These are phyloP conservation scores for Neurospora tetraspora DNA, from an alignment of 495 filamentous ascomycete species.

Conservation along the genomic window DNA sequence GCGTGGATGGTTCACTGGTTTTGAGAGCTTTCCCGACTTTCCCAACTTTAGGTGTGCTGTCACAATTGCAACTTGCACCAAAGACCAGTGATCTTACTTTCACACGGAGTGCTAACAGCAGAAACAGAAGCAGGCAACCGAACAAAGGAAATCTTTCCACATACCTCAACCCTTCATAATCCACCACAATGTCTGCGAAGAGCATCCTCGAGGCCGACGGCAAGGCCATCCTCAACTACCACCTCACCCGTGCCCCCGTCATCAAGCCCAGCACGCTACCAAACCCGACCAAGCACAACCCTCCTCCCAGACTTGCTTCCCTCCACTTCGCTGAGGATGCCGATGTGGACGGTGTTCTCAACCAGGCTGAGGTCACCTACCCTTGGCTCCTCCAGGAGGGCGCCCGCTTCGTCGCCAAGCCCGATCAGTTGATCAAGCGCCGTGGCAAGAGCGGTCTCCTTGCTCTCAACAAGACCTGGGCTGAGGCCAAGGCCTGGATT, in stretches of 20 bases:
- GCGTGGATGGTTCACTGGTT: not conserved
- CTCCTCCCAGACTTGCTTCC: conserved; percentile 79
- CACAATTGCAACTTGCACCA: not conserved
- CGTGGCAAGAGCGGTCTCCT: conserved; percentile 97
- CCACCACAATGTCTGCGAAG: conserved; percentile 84
- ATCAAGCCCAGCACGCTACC: conserved; percentile 98
- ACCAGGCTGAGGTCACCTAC: conserved; percentile 91
- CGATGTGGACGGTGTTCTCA: conserved; percentile 71
- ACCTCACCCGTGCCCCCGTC: conserved; percentile 94
- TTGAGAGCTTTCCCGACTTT: not conserved
- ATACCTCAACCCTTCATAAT: conserved; percentile 9
- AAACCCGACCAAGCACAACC: conserved; percentile 75
- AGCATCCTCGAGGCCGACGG: conserved; percentile 97
- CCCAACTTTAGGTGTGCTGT: not conserved
- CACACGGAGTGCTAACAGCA: conserved; percentile 1
- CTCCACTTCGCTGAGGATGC: conserved; percentile 88
- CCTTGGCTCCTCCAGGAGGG: conserved; percentile 79
- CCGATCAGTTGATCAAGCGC: conserved; percentile 98
- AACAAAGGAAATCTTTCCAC: conserved; percentile 3
- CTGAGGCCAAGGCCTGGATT: conserved; percentile 87
- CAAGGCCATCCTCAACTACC: conserved; percentile 99
- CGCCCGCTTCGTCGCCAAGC: conserved; percentile 96
- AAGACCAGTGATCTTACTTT: not conserved
- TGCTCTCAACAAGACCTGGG: conserved; percentile 94
- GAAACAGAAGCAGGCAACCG: conserved; percentile 6